phyloP scores from a whole-genome alignment of 495 filamentous ascomycete genomes.

The Penicillium riverlandense region DNA sequence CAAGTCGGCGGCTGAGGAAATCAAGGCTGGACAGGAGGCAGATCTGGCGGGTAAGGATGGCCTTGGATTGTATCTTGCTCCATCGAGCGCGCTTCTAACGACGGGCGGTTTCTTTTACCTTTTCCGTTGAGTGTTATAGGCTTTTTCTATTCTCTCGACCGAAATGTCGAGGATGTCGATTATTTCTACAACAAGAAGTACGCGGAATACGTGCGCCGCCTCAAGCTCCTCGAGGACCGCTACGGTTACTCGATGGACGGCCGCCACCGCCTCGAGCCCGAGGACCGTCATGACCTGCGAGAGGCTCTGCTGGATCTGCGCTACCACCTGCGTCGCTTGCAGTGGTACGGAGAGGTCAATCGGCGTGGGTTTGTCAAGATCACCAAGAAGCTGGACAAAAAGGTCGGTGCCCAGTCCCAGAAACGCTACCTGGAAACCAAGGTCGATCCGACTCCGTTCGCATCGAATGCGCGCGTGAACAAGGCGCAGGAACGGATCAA shows the following conservation, averaged over 20 bases:
- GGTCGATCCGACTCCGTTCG: constrained; percentile 79
- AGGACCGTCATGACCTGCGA: constrained; percentile 85
- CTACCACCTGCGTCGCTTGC: constrained; percentile 78
- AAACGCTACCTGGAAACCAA: constrained; percentile 77
- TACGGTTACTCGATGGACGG: constrained; percentile 58
- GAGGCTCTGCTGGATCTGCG: constrained; percentile 82
- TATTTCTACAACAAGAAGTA: constrained; percentile 94
- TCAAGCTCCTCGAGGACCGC: constrained; percentile 77
- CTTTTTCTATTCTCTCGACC: constrained; percentile 91
- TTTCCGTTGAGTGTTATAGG: constrained; percentile 41
- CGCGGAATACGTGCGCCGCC: constrained; percentile 67
- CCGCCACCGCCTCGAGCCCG: constrained; percentile 49
- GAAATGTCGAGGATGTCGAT: constrained; percentile 93
- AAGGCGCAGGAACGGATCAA: constrained; percentile 73
- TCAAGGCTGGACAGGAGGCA: constrained; percentile 59
- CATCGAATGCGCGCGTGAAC: constrained; percentile 60
- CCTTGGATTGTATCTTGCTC: background rate
- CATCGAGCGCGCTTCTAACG: constrained; percentile 8
- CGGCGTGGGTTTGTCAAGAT: constrained; percentile 93
- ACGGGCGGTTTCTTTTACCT: constrained; percentile 2
- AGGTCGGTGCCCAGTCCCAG: constrained; percentile 66
- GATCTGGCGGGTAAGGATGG: constrained; percentile 65
- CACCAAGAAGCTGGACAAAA: constrained; percentile 96
- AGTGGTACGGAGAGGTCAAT: constrained; percentile 98
- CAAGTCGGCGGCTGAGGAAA: constrained; percentile 60